Evolutionary conservation across 805 yeast genomes (phyloP).

Genomic region (Jamesozyma rosinii): DNA sequence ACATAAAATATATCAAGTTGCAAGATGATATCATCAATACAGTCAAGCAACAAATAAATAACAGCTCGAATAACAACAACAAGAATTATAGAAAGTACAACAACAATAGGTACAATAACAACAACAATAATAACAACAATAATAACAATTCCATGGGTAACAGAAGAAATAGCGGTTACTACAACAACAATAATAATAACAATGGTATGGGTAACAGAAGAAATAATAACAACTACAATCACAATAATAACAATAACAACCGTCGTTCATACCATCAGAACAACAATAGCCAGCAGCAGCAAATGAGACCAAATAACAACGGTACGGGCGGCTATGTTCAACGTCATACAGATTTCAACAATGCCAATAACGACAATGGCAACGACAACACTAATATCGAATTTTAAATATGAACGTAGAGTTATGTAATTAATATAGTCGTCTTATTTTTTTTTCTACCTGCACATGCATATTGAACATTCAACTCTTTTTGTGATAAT

Average conservation of each 20-base stretch:
- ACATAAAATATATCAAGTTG: constrained; percentile 66
- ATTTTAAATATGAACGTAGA: constrained; percentile 5
- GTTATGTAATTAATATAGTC: neutral
- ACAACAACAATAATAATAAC: constrained; percentile 25
- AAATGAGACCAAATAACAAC: constrained; percentile 11
- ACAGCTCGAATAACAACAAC: constrained; percentile 37
- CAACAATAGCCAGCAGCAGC: constrained; percentile 1
- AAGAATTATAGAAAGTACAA: constrained; percentile 26
- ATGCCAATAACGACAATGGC: constrained; percentile 1
- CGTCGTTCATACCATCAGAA: constrained; percentile 17
- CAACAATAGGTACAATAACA: constrained; percentile 22
- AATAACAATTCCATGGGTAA: constrained; percentile 8
- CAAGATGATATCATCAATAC: constrained; percentile 70
- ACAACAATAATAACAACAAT: constrained; percentile 20
- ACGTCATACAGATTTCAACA: constrained; percentile 14
- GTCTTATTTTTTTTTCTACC: neutral
- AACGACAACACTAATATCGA: constrained; percentile 7
- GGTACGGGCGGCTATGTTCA: constrained; percentile 29
- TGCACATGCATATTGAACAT: neutral
- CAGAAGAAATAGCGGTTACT: constrained; percentile 3
- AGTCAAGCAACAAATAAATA: constrained; percentile 56
- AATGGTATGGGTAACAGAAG: constrained; percentile 21
- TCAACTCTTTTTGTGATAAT: neutral
- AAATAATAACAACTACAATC: constrained; percentile 11
- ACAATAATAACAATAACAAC: constrained; percentile 15